These are phyloP conservation scores for Globisporangium nodosum DNA, from an alignment of 352 stramenopile genomes.

Conservation along the genomic window DNA sequence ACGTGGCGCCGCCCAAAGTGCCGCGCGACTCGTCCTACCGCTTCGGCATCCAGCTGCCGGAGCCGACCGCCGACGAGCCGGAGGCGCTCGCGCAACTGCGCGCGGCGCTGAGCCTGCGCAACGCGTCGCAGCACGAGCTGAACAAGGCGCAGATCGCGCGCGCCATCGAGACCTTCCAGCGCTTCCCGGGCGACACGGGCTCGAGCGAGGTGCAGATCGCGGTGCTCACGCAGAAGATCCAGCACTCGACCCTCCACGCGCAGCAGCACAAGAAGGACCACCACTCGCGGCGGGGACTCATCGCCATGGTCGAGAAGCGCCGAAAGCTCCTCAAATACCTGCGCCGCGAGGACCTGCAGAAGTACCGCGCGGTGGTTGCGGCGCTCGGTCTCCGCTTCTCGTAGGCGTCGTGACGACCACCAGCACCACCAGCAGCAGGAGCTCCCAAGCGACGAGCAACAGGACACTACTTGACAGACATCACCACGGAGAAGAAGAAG, in stretches of 20 bases:
- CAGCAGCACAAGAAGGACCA: slow-evolving; percentile 84
- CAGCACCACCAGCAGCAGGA: background rate
- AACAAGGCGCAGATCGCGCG: slow-evolving; percentile 79
- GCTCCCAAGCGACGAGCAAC: background rate
- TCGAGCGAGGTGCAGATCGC: slow-evolving; percentile 85
- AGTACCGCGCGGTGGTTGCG: slow-evolving; percentile 74
- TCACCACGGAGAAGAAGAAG: no score
- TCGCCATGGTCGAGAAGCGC: slow-evolving; percentile 83
- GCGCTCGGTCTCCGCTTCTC: slow-evolving; percentile 75
- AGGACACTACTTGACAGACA: background rate
- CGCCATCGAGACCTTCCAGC: slow-evolving; percentile 82
- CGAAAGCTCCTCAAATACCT: slow-evolving; percentile 86
- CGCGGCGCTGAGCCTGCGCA: slow-evolving; percentile 64
- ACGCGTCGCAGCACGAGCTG: slow-evolving; percentile 77
- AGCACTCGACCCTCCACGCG: slow-evolving; percentile 69
- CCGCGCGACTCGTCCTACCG: slow-evolving; percentile 39
- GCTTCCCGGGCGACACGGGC: slow-evolving; percentile 80
- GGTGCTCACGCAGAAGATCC: slow-evolving; percentile 83
- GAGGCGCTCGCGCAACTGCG: slow-evolving; percentile 46
- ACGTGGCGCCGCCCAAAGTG: slow-evolving; percentile 58
- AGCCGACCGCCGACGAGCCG: slow-evolving; percentile 12
- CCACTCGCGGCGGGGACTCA: slow-evolving; percentile 79
- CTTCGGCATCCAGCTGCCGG: slow-evolving; percentile 19
- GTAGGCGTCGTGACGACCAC: slow-evolving; percentile 17
- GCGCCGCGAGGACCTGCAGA: slow-evolving; percentile 71